Conservation (phyloP, 164 flowering plant genomes). For the Nymphaea thermarum region DNA sequence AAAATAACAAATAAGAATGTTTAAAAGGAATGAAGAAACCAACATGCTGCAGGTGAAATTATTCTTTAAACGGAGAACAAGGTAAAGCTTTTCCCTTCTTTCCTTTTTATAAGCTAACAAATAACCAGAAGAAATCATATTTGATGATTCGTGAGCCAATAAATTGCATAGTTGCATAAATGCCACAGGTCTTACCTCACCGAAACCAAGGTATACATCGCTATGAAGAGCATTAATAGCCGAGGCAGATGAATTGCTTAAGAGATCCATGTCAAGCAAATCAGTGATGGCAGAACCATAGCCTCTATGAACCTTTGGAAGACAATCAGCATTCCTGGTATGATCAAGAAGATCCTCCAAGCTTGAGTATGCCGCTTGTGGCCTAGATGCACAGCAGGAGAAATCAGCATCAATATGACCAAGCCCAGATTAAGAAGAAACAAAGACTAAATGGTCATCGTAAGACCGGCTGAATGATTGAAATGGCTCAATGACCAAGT, state of each 20-base stretch:
- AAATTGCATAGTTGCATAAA: no score
- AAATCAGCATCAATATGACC: not conserved
- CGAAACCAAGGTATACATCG: conserved; percentile 57
- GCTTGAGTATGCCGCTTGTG: conserved; percentile 30
- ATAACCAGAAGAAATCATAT: no score
- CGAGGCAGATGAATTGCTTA: conserved; percentile 47
- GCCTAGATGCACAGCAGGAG: conserved; percentile 27
- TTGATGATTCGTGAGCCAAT: no score
- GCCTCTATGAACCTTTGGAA: conserved; percentile 58
- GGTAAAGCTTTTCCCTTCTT: no score
- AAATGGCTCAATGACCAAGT: no score
- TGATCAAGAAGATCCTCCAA: conserved; percentile 42
- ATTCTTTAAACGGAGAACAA: no score
- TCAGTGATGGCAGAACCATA: conserved; percentile 83
- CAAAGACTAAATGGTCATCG: no score
- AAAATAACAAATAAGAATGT: not conserved
- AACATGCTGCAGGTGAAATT: not conserved
- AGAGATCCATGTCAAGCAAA: conserved; percentile 49
- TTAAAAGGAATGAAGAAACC: not conserved
- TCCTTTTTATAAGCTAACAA: no score
- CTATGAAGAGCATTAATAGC: conserved; percentile 47
- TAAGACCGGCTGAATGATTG: no score
- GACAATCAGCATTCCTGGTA: conserved; percentile 26
- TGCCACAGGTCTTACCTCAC: conserved; percentile 20
- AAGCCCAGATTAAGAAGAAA: no score